Evolutionary conservation across 306 rosid genomes (phyloP).

Genomic region (Prunus kanzakura): DNA sequence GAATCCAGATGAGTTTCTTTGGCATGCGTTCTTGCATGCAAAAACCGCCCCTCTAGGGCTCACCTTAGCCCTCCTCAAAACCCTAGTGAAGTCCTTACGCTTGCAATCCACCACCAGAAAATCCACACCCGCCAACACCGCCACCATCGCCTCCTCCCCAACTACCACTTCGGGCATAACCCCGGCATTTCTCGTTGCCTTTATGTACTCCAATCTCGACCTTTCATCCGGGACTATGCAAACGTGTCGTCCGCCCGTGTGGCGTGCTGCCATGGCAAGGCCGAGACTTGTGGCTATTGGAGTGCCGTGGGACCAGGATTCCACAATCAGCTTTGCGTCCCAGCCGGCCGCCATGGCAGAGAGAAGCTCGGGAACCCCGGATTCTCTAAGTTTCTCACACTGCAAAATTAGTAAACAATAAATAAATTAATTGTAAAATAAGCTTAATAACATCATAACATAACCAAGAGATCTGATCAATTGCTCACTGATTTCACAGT

Average conservation of each 20-base stretch:
- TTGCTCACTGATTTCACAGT: constrained; percentile 73
- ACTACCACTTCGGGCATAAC: constrained; percentile 47
- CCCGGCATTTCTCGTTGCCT: constrained; percentile 40
- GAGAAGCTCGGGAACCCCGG: constrained; percentile 75
- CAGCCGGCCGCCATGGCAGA: constrained; percentile 92
- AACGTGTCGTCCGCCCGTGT: constrained; percentile 74
- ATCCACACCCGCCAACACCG: constrained; percentile 44
- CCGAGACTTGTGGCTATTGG: constrained; percentile 68
- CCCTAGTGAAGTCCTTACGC: constrained; percentile 57
- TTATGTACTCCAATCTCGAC: constrained; percentile 40
- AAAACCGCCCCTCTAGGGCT: constrained; percentile 66
- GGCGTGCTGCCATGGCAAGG: constrained; percentile 66
- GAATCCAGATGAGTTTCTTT: constrained; percentile 39
- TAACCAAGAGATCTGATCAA: background rate
- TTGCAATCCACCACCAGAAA: constrained; percentile 75
- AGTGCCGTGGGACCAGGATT: constrained; percentile 48
- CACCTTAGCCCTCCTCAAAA: constrained; percentile 45
- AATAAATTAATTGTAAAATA: background rate
- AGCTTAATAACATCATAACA: background rate
- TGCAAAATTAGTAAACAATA: constrained; percentile 6
- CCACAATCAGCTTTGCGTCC: constrained; percentile 70
- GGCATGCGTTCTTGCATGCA: constrained; percentile 74
- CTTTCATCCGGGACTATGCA: constrained; percentile 71
- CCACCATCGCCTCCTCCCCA: constrained; percentile 32
- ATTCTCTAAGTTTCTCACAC: constrained; percentile 56